phyloP scores from a whole-genome alignment of 257 asterid genomes.

The Solanum dulcamara region DNA sequence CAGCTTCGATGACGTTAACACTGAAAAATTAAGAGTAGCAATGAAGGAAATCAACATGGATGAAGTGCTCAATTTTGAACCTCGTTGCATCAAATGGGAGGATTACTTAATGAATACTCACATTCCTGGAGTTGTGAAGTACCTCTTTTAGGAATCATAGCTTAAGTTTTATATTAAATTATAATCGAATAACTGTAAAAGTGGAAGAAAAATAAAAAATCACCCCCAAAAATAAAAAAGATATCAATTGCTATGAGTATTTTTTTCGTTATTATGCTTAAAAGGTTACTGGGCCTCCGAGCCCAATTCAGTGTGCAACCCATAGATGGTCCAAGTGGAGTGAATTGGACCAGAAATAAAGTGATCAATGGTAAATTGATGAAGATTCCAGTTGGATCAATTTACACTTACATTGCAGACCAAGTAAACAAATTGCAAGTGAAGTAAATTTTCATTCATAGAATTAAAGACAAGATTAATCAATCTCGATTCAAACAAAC shows the following conservation, averaged over 20 bases:
- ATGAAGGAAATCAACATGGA: constrained; percentile 4
- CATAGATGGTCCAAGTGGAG: too few species aligned
- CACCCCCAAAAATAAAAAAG: too few species aligned
- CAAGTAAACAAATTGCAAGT: too few species aligned
- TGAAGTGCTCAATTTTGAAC: constrained; percentile 33
- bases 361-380: not conserved
- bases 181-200: not conserved
- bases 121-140: constrained; percentile 35
- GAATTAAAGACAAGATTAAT: not conserved
- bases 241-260: too few species aligned
- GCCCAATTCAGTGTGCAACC: too few species aligned
- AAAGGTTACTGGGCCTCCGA: too few species aligned
- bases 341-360: not conserved
- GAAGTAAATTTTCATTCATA: not conserved
- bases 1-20: constrained; percentile 48
- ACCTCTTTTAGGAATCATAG: constrained; percentile 11
- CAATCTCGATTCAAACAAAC: not conserved
- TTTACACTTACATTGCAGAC: too few species aligned
- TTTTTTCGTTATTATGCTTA: too few species aligned
- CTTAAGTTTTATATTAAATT: not conserved
- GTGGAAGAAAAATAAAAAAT: too few species aligned
- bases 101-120: constrained; percentile 46
- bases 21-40: constrained; percentile 28
- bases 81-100: constrained; percentile 36
- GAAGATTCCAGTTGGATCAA: too few species aligned